Conservation (phyloP, 2,329 filamentous ascomycete genomes). For the Thermoascus crustaceus region DNA sequence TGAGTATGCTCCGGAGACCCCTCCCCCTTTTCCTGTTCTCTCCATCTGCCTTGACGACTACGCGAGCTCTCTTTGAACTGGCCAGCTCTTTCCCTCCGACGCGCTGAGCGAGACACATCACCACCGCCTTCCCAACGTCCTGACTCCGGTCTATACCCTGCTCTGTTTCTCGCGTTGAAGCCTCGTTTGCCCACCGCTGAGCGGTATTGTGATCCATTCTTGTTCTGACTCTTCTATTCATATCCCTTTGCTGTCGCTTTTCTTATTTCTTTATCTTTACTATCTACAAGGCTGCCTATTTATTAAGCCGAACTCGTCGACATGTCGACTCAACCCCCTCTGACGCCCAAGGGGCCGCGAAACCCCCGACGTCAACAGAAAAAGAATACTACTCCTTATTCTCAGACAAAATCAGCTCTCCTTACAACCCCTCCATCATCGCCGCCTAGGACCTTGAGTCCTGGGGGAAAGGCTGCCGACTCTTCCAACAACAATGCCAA, state of each 20-base stretch:
- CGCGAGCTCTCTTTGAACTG: conserved; percentile 2
- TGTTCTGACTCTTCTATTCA: conserved; percentile 9
- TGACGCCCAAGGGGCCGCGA: conserved; percentile 31
- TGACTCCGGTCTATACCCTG: too few species aligned
- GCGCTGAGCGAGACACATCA: conserved; percentile 3
- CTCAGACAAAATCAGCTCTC: conserved; percentile 18
- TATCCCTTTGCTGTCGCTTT: conserved; percentile 11
- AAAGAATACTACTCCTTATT: conserved; percentile 25
- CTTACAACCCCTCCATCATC: conserved; percentile 30
- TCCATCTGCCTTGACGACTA: conserved; percentile 1
- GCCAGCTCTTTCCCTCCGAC: conserved; percentile 2
- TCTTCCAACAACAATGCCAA: conserved; percentile 19
- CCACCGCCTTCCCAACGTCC: too few species aligned
- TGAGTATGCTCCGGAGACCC: conserved; percentile 13
- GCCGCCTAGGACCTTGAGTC: conserved; percentile 25
- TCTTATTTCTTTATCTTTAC: conserved; percentile 20
- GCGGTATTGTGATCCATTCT: conserved; percentile 8
- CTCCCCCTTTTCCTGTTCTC: conserved; percentile 1
- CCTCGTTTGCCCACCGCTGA: conserved; percentile 5
- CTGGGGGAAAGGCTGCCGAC: conserved; percentile 23
- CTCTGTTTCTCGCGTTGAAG: conserved; percentile 12
- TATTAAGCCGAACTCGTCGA: conserved; percentile 38
- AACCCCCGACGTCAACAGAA: conserved; percentile 30
- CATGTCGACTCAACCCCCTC: conserved; percentile 40
- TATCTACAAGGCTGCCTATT: conserved; percentile 40